phyloP scores from a whole-genome alignment of 1,284 basidiomycete genomes.

The Heliocybe sulcata region DNA sequence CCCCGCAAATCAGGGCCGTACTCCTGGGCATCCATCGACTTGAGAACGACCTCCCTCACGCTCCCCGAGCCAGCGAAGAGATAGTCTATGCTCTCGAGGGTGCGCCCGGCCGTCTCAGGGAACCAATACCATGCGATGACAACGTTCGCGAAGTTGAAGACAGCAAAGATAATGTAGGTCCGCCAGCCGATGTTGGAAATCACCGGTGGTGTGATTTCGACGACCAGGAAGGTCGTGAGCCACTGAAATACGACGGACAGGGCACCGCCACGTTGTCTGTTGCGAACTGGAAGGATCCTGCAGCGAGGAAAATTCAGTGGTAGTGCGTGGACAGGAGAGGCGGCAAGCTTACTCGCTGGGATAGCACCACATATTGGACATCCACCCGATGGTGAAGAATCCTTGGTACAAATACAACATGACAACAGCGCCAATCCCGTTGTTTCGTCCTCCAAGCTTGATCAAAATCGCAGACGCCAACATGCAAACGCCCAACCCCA shows the following conservation, averaged over 20 bases:
- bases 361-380: neutral
- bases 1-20: neutral
- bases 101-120: constrained; percentile 66
- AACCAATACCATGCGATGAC: constrained; percentile 69
- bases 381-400: neutral
- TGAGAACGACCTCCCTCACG: neutral
- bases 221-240: neutral
- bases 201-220: constrained; percentile 20
- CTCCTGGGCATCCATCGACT: neutral
- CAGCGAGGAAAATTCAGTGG: too few relatives aligned
- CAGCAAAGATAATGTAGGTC: constrained; percentile 68
- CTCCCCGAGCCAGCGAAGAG: constrained; percentile 39
- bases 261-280: neutral
- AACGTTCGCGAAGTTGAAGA: constrained; percentile 68
- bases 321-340: neutral
- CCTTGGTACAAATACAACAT: neutral
- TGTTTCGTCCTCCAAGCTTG: neutral
- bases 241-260: neutral
- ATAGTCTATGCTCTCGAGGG: constrained; percentile 72
- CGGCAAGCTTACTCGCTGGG: neutral
- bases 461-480: neutral
- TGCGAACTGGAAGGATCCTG: neutral
- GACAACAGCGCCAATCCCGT: neutral
- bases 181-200: constrained; percentile 32
- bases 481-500: neutral